Base-by-base conservation (phyloP, 2,329 filamentous ascomycete genomes). In the Cytospora chrysosperma region DNA sequence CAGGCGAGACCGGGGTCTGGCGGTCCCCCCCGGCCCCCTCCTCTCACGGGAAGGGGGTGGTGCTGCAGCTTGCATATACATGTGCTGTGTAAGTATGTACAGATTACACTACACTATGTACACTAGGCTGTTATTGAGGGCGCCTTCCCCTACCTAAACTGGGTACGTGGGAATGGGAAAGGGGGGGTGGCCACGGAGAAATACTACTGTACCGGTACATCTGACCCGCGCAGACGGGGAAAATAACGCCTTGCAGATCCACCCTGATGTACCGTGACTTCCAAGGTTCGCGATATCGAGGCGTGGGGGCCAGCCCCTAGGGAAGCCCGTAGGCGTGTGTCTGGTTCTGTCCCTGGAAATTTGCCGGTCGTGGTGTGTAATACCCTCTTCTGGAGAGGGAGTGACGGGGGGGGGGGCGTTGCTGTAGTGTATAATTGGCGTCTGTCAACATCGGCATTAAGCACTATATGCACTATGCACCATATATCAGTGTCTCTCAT, bases 161-260 rank as follows among this genome's bases (percentile, higher is more conserved):
- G 60, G 63, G 56, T 47, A 21, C 51, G 32, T 49, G 61, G 24
- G 53, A 59, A n/a, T n/a, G n/a, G n/a, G 28, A 10, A 8, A 10
- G 30, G 4, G 9, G 30, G 30, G 30, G 30, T 32, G 57, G 58
- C 26, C 43, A 15, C 24, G 13, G 47, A n/a, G n/a, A n/a, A 59
- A 66, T 66, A 50, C 64, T 60, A 66, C 61, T 50, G 64, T 66
- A 66, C 64, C 61, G 49, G 64, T 66, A 66, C 64, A 51, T 63
- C 57, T 63, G 52, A 55, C 56, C 54, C 43, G n/a, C n/a, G n/a
- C n/a, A n/a, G n/a, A n/a, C n/a, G n/a, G n/a, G 56, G 50, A 52
- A 34, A 21, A 17, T 52, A 59, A 32, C 26, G 57, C 52, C 40
- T 54, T 66, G 64, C 64, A 61, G 64, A 59, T 61, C 57, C 61